Percentiles rank a stretch among this genome's conserved stretches.
Conservation (phyloP, 2,329 filamentous ascomycete species). For the Ophiostoma tasmaniense region DNA sequence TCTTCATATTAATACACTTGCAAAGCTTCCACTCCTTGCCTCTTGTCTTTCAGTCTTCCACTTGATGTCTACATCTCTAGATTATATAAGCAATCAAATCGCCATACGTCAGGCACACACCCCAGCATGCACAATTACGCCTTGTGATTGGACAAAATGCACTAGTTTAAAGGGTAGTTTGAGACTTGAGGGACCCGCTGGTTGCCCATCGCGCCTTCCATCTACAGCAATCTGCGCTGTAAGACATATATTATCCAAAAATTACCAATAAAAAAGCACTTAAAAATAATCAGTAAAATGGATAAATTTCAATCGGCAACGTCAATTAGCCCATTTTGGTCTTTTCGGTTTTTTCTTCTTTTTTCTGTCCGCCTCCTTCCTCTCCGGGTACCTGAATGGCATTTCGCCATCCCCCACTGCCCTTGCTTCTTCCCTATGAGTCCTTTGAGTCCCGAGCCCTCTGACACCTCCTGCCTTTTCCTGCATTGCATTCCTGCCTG, state of each 20-base stretch:
- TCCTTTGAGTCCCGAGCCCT: too few species aligned
- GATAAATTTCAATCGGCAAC: background rate
- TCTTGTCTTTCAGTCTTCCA: background rate
- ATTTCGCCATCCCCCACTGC: background rate
- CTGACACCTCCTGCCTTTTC: background rate
- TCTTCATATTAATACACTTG: background rate
- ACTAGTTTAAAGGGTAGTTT: background rate
- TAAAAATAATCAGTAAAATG: background rate
- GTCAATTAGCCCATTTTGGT: background rate
- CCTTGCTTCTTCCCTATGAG: background rate
- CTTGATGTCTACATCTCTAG: background rate
- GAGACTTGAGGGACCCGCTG: background rate
- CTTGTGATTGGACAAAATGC: background rate
- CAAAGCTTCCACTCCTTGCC: background rate
- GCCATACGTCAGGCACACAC: background rate
- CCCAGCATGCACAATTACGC: background rate
- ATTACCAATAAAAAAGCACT: background rate
- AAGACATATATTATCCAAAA: background rate
- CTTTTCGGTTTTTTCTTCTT: background rate
- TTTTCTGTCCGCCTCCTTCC: background rate
- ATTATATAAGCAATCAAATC: background rate
- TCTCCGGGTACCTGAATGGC: background rate
- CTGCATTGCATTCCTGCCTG: background rate
- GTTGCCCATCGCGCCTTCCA: background rate
- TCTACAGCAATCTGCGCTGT: background rate